Evolutionary conservation across 257 asterid genomes (phyloP).

Genomic region (Buddleja alternifolia): DNA sequence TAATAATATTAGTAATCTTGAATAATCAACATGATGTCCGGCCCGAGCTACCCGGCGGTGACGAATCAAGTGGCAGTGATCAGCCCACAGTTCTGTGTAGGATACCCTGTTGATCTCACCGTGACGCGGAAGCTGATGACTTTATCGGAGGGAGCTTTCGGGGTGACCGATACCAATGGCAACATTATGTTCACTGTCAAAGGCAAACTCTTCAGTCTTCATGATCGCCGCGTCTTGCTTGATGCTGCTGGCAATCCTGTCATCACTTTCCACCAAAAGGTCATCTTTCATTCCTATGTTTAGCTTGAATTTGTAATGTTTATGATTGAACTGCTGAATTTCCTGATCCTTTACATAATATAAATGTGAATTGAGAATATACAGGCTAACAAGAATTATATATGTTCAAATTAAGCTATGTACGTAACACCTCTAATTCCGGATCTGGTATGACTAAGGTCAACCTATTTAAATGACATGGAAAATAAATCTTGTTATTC

Average conservation of each 20-base stretch:
- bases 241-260: constrained; percentile 70
- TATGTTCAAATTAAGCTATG: no score
- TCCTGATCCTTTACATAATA: no score
- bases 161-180: constrained; percentile 62
- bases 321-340: no score
- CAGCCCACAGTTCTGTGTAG: constrained; percentile 71
- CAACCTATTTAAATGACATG: no score
- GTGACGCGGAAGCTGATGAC: constrained; percentile 64
- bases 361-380: no score
- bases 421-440: no score
- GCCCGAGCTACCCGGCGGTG: constrained; percentile 34
- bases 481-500: no score
- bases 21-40: constrained; percentile 38
- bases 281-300: constrained; percentile 4
- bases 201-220: constrained; percentile 64
- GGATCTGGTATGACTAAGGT: no score
- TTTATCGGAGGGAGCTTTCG: constrained; percentile 60
- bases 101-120: constrained; percentile 66
- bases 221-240: constrained; percentile 69
- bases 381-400: no score
- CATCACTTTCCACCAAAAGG: constrained; percentile 81
- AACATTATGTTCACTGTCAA: constrained; percentile 65
- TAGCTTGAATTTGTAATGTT: no score
- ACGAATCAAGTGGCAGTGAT: constrained; percentile 45
- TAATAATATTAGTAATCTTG: no score